Percentiles rank a stretch among this genome's conserved stretches.
These are phyloP conservation scores for Blastobotrys chiropterorum DNA, from an alignment of 805 yeast species.

Conservation along the genomic window DNA sequence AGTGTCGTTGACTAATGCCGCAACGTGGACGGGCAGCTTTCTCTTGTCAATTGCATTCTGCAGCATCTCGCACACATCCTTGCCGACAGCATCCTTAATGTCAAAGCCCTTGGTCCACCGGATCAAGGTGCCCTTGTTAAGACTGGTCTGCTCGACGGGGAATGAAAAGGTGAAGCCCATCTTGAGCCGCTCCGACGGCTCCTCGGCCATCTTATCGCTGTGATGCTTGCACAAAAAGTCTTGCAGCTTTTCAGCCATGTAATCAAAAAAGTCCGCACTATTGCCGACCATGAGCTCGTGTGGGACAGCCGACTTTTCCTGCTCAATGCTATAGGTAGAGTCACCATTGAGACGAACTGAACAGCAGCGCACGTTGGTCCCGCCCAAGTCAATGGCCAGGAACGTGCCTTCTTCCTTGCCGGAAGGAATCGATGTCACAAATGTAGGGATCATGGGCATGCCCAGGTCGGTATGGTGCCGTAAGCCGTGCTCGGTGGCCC, in stretches of 20 bases:
- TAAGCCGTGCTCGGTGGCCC: conserved; percentile 26
- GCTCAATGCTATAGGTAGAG: conserved; percentile 71
- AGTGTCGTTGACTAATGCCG: conserved; percentile 92
- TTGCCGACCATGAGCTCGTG: conserved; percentile 61
- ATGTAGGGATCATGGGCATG: conserved; percentile 81
- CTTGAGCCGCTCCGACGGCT: conserved; percentile 39
- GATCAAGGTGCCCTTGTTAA: conserved; percentile 71
- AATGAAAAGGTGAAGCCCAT: conserved; percentile 92
- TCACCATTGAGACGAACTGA: conserved; percentile 59
- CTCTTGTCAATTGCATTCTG: conserved; percentile 62
- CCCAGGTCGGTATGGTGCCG: conserved; percentile 23
- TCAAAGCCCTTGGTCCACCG: conserved; percentile 98
- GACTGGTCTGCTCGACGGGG: conserved; percentile 82
- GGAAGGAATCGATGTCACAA: conserved; percentile 74
- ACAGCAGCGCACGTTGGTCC: conserved; percentile 93
- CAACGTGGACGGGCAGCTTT: conserved; percentile 54
- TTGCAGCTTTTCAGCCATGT: conserved; percentile 64
- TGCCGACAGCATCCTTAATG: conserved; percentile 75
- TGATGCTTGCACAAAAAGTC: conserved; percentile 66
- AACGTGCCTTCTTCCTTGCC: conserved; percentile 80
- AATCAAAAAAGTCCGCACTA: conserved; percentile 62
- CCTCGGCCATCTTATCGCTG: conserved; percentile 33
- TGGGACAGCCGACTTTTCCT: conserved; percentile 75
- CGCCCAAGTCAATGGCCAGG: conserved; percentile 92
- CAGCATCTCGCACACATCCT: conserved; percentile 69